phyloP scores from a whole-genome alignment of 1,284 basidiomycete genomes.

The Pyrrhoderma lamaoense region DNA sequence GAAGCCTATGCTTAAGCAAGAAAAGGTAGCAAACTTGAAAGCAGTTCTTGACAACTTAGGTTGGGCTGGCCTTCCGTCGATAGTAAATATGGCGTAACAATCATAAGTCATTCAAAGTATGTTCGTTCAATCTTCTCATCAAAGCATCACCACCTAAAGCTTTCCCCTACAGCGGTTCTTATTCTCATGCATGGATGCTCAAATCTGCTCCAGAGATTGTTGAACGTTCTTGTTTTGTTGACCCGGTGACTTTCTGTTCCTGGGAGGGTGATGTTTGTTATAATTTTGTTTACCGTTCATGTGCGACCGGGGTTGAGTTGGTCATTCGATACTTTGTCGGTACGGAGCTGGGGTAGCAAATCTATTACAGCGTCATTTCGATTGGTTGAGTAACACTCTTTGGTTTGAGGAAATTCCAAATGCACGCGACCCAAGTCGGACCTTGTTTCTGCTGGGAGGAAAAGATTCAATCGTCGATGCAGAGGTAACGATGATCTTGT shows the following conservation, averaged over 20 bases:
- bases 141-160: not conserved
- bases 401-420: slow-evolving; percentile 87
- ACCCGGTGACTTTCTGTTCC: slow-evolving; percentile 82
- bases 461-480: slow-evolving; percentile 76
- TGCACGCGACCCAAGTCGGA: slow-evolving; percentile 50
- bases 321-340: slow-evolving; percentile 83
- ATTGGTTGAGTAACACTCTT: slow-evolving; percentile 83
- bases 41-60: slow-evolving; percentile 55
- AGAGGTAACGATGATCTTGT: slow-evolving; percentile 35
- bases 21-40: slow-evolving; percentile 54
- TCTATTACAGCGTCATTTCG: slow-evolving; percentile 76
- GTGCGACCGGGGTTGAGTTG: slow-evolving; percentile 59
- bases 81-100: slow-evolving; percentile 50
- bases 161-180: slow-evolving; percentile 48
- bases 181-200: slow-evolving; percentile 77
- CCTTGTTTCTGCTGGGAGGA: slow-evolving; percentile 71
- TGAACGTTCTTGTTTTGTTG: slow-evolving; percentile 76
- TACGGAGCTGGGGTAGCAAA: slow-evolving; percentile 78
- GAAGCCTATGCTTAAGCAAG: slow-evolving; percentile 55
- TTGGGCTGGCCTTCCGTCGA: slow-evolving; percentile 42
- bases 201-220: slow-evolving; percentile 69
- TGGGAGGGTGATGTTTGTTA: slow-evolving; percentile 91
- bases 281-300: slow-evolving; percentile 76
- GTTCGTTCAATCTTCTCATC: slow-evolving; percentile 22
- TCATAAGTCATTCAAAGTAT: slow-evolving; percentile 86